These are phyloP conservation scores for Kazachstania taianensis DNA, from an alignment of 805 yeast species.

Conservation along the genomic window DNA sequence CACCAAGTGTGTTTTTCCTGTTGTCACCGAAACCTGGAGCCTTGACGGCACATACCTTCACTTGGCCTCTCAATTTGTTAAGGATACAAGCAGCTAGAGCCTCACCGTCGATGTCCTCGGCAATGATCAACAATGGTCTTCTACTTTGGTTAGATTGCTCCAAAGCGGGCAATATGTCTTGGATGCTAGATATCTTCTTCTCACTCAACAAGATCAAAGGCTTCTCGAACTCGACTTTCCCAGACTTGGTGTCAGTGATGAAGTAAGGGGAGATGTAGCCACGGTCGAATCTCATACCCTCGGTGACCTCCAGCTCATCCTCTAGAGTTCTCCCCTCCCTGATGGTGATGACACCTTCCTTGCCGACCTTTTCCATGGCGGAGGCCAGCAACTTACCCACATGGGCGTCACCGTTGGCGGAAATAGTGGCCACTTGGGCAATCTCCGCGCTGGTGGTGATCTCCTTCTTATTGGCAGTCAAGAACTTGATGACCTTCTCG, in stretches of 20 bases:
- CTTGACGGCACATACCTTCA: conserved; percentile 92
- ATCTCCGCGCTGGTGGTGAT: conserved; percentile 90
- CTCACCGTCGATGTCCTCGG: conserved; percentile 96
- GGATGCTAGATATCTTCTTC: conserved; percentile 84
- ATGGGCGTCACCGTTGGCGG: conserved; percentile 93
- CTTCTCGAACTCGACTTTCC: conserved; percentile 91
- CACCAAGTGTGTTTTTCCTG: conserved; percentile 92
- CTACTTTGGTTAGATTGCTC: conserved; percentile 88
- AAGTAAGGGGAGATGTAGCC: conserved; percentile 96
- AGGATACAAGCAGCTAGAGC: conserved; percentile 96
- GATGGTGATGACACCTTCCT: conserved; percentile 97
- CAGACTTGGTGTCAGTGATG: conserved; percentile 84
- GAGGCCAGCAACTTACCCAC: conserved; percentile 84
- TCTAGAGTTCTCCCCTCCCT: conserved; percentile 95
- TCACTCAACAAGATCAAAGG: conserved; percentile 83
- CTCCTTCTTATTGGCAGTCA: conserved; percentile 80
- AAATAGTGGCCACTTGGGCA: conserved; percentile 96
- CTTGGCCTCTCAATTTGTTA: conserved; percentile 97
- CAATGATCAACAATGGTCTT: conserved; percentile 85
- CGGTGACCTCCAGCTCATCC: conserved; percentile 93
- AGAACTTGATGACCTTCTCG: conserved; percentile 77
- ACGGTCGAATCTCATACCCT: conserved; percentile 97
- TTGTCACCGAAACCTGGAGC: conserved; percentile 99
- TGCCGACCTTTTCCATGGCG: conserved; percentile 98
- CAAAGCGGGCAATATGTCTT: conserved; percentile 84